Percentiles rank a stretch among this genome's conserved stretches.
Conservation (phyloP, 2,329 filamentous ascomycete genomes). For the Trichoderma sp. region DNA sequence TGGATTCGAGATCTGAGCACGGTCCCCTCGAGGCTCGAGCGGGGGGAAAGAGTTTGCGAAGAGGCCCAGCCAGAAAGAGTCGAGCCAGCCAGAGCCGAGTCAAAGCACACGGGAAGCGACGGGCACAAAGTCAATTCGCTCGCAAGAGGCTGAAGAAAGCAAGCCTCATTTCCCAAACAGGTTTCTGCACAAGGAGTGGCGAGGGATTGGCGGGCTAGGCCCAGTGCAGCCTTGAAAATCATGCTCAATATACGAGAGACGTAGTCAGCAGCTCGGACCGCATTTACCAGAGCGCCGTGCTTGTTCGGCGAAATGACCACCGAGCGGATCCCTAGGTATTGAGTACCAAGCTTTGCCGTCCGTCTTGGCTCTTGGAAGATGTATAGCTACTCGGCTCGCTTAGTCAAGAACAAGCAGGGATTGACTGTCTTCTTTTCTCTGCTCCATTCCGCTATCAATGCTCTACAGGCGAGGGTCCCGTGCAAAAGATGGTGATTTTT, state of each 20-base stretch:
- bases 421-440: not conserved
- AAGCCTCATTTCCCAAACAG: constrained; percentile 15
- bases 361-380: not conserved
- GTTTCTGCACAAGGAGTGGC: constrained; percentile 11
- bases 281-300: constrained; percentile 12
- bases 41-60: constrained; percentile 10
- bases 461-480: too few relatives aligned
- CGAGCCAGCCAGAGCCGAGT: not conserved
- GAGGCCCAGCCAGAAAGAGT: not conserved
- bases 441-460: not conserved
- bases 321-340: not conserved
- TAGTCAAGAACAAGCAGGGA: not conserved
- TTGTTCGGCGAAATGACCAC: not conserved
- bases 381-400: not conserved
- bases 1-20: not conserved
- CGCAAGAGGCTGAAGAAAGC: not conserved
- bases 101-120: not conserved
- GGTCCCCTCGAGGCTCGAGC: not conserved
- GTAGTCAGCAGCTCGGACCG: constrained; percentile 17
- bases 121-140: not conserved
- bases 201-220: constrained; percentile 1
- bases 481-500: not conserved
- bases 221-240: not conserved
- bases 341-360: not conserved
- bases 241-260: not conserved